phyloP scores from a whole-genome alignment of 495 filamentous ascomycete genomes.

The Glarea lozoyensis region DNA sequence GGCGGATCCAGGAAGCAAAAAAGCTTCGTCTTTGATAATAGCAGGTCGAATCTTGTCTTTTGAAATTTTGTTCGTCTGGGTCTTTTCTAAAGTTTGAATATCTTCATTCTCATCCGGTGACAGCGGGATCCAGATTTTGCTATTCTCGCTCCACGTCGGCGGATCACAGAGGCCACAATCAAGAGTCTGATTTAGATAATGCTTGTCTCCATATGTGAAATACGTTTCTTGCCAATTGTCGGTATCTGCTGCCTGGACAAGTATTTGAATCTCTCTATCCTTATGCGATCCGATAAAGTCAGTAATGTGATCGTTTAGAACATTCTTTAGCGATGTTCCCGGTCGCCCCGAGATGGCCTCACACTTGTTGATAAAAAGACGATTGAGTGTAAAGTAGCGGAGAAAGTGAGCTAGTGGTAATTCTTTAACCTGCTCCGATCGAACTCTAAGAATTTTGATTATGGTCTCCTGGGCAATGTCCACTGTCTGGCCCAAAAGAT shows the following conservation, averaged over 20 bases:
- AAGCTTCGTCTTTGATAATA: constrained; percentile 23
- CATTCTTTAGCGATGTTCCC: constrained; percentile 68
- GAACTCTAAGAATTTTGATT: constrained; percentile 78
- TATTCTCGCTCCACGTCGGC: too few species aligned
- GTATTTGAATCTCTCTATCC: constrained; percentile 61
- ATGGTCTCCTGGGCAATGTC: constrained; percentile 88
- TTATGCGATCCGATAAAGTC: constrained; percentile 72
- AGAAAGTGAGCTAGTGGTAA: constrained; percentile 64
- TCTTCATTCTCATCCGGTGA: neutral
- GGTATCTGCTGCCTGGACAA: constrained; percentile 73
- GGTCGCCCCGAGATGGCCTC: constrained; percentile 85
- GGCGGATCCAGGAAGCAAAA: constrained; percentile 54
- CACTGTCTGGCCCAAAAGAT: constrained; percentile 79
- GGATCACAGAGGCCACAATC: constrained; percentile 67
- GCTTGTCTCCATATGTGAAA: constrained; percentile 56
- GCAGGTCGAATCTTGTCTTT: neutral
- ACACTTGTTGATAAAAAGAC: constrained; percentile 89
- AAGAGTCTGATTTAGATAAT: constrained; percentile 59
- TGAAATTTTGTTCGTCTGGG: neutral
- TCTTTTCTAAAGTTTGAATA: neutral
- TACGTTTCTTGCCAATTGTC: constrained; percentile 85
- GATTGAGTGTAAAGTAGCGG: constrained; percentile 83
- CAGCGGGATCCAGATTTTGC: constrained; percentile 56
- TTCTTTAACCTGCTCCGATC: constrained; percentile 66
- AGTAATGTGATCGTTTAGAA: constrained; percentile 81